Evolutionary conservation across 2,329 filamentous ascomycete species (phyloP).

Genomic region (Aspergillus brasiliensis): DNA sequence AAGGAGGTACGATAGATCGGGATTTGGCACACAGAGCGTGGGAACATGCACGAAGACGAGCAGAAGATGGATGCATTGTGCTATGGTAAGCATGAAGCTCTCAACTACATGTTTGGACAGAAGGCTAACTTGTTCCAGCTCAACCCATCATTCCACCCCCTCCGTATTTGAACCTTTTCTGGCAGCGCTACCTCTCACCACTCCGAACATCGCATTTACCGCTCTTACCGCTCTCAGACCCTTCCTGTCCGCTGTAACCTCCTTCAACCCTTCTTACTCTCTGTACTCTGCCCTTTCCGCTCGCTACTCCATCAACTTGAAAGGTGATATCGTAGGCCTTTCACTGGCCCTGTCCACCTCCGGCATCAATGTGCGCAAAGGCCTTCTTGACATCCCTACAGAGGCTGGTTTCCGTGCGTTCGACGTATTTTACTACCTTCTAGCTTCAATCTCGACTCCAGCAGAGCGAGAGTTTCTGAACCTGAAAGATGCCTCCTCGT

Average conservation of each 20-base stretch:
- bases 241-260: constrained; percentile 84
- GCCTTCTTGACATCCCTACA: constrained; percentile 76
- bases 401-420: constrained; percentile 87
- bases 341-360: constrained; percentile 78
- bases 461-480: constrained; percentile 87
- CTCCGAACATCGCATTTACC: constrained; percentile 74
- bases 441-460: constrained; percentile 86
- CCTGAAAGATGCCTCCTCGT: constrained; percentile 74
- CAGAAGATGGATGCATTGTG: constrained; percentile 92
- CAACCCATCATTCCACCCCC: constrained; percentile 83
- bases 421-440: constrained; percentile 95
- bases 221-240: constrained; percentile 80
- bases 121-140: constrained; percentile 54
- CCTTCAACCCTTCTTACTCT: constrained; percentile 81
- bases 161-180: constrained; percentile 82
- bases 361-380: constrained; percentile 80
- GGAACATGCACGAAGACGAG: constrained; percentile 93
- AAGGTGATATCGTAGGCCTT: constrained; percentile 75
- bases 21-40: constrained; percentile 80
- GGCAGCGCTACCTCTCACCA: constrained; percentile 73
- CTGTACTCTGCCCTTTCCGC: constrained; percentile 80
- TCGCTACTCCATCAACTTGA: constrained; percentile 77
- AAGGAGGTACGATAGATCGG: constrained; percentile 77
- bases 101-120: background rate
- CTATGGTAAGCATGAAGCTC: constrained; percentile 65